phyloP scores from a whole-genome alignment of 192 early-diverging fungal species.

The Coemansia sp. region DNA sequence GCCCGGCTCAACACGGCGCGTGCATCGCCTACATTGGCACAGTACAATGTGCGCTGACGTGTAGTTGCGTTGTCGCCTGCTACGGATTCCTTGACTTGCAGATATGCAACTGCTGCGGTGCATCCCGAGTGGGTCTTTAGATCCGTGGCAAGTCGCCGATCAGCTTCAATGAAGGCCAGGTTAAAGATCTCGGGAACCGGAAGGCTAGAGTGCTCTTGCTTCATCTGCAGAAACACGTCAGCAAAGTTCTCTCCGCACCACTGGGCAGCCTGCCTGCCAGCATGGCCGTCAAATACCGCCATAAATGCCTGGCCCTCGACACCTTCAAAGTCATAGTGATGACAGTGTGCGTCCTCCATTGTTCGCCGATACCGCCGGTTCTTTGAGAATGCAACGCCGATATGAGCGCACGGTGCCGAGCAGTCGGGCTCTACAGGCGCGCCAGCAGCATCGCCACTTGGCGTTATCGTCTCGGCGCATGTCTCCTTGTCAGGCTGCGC shows the following conservation, averaged over 20 bases:
- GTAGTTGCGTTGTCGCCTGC: conserved; percentile 11
- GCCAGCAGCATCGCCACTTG: background rate
- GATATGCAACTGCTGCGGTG: conserved; percentile 84
- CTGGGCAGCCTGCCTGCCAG: conserved; percentile 90
- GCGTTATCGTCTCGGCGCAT: conserved; percentile 10
- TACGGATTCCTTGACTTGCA: conserved; percentile 41
- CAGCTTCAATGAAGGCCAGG: conserved; percentile 76
- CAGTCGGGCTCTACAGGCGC: background rate
- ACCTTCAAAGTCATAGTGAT: conserved; percentile 78
- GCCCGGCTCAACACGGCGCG: conserved; percentile 88
- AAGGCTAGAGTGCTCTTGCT: conserved; percentile 54
- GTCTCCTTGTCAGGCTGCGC: background rate
- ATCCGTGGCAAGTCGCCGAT: conserved; percentile 74
- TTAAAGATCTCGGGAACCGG: conserved; percentile 82
- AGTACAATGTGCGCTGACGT: conserved; percentile 64
- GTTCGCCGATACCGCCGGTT: conserved; percentile 90
- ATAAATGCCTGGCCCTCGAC: conserved; percentile 83
- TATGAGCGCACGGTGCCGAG: conserved; percentile 19
- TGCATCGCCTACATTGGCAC: conserved; percentile 97
- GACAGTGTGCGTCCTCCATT: conserved; percentile 97
- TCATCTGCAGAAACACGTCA: conserved; percentile 67
- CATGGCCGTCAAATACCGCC: conserved; percentile 97
- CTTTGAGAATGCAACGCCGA: conserved; percentile 47
- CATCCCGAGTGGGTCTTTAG: conserved; percentile 86
- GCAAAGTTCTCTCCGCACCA: conserved; percentile 91